A percentile compares a stretch with the other conserved stretches of the same genome.
These are phyloP conservation scores for Lyophyllum shimeji DNA, from an alignment of 768 basidiomycete genomes.

Conservation along the genomic window DNA sequence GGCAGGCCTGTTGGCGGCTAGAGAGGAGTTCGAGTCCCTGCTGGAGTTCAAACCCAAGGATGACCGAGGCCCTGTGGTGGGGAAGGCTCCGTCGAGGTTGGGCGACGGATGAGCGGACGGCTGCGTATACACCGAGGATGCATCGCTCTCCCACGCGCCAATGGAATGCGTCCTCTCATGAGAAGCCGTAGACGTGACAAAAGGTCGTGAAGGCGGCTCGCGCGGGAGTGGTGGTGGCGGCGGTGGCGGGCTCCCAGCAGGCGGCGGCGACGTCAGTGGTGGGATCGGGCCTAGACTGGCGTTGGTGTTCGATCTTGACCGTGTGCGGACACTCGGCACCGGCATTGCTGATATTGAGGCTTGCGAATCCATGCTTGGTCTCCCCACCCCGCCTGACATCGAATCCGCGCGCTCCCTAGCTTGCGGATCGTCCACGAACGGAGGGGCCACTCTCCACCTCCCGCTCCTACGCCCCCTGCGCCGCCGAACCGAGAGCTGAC, in stretches of 20 bases:
- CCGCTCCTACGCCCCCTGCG: not conserved
- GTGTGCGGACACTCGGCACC: not conserved
- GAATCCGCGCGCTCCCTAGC: conserved; percentile 8
- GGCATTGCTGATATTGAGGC: not conserved
- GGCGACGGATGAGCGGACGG: conserved; percentile 20
- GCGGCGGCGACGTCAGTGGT: not conserved
- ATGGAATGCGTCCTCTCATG: not conserved
- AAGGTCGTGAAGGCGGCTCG: not conserved
- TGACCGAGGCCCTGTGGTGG: no score
- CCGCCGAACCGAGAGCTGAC: not conserved
- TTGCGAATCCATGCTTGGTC: conserved; percentile 5
- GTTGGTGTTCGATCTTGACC: conserved; percentile 14
- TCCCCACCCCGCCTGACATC: not conserved
- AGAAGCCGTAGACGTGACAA: not conserved
- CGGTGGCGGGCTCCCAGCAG: not conserved
- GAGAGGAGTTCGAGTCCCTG: not conserved
- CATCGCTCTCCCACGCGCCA: conserved; percentile 26
- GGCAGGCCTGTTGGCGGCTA: conserved; percentile 22
- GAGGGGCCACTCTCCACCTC: not conserved
- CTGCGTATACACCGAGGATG: conserved; percentile 32
- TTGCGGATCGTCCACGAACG: conserved; percentile 13
- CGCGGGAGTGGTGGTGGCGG: not conserved
- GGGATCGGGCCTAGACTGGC: conserved; percentile 5
- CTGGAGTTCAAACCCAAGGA: no score
- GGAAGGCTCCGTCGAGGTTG: not conserved